Evolutionary conservation across 371 early-diverging fungal genomes (phyloP).

Genomic region (Mucor velutinosus): DNA sequence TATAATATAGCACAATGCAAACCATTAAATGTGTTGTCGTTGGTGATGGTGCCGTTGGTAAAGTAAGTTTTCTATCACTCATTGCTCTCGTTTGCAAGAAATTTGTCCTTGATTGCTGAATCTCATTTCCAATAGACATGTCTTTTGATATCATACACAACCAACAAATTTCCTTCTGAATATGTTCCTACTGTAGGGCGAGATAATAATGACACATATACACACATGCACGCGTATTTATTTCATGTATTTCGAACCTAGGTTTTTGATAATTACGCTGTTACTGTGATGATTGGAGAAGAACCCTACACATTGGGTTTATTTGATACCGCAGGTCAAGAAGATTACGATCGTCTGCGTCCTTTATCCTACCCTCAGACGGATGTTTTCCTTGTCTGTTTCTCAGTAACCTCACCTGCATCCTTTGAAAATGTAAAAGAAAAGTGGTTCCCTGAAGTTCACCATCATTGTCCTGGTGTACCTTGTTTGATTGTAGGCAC

Average conservation of each 20-base stretch:
- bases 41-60: conserved; percentile 99
- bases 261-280: conserved; percentile 99
- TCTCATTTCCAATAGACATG: conserved; percentile 72
- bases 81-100: background rate
- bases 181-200: conserved; percentile 95
- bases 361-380: conserved; percentile 96
- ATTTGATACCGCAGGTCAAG: conserved; percentile 97
- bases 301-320: conserved; percentile 91
- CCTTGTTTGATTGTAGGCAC: conserved; percentile 97
- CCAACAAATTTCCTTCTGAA: conserved; percentile 98
- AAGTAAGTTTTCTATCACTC: conserved; percentile 55
- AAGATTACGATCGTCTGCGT: conserved; percentile 98
- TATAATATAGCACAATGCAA: conserved; percentile 60
- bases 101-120: background rate
- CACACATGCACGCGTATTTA: background rate
- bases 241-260: conserved; percentile 20
- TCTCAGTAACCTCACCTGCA: conserved; percentile 92
- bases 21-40: conserved; percentile 96
- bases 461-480: conserved; percentile 97
- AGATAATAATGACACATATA: background rate
- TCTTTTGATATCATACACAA: conserved; percentile 98
- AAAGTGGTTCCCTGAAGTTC: conserved; percentile 93
- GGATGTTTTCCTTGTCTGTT: conserved; percentile 96
- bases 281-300: conserved; percentile 95
- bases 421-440: conserved; percentile 92